These are phyloP conservation scores for Coemansia sp. DNA, from an alignment of 192 early-diverging fungal genomes.

Conservation along the genomic window DNA sequence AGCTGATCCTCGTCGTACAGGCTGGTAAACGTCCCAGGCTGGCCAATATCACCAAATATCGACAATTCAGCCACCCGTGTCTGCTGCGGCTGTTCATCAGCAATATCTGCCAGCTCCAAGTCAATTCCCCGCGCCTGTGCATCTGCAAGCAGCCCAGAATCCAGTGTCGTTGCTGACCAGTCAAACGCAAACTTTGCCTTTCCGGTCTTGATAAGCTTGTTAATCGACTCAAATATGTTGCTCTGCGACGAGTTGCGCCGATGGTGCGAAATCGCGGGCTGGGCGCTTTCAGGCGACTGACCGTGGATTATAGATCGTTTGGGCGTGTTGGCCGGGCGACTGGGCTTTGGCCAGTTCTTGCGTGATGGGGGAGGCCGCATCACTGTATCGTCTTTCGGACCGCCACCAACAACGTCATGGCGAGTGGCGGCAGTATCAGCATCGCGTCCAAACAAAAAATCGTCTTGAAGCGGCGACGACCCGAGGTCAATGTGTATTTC, in stretches of 20 bases:
- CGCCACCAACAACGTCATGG: neutral
- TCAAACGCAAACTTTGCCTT: constrained; percentile 40
- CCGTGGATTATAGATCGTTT: constrained; percentile 1
- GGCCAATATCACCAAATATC: constrained; percentile 44
- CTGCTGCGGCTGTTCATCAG: neutral
- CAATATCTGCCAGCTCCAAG: constrained; percentile 14
- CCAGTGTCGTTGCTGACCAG: constrained; percentile 24
- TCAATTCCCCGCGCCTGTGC: constrained; percentile 29
- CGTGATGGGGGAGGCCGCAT: neutral
- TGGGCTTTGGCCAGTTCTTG: neutral
- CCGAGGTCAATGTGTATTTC: constrained; percentile 6
- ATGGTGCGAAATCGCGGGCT: constrained; percentile 1
- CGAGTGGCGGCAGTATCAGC: too few relatives aligned
- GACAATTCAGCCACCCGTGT: neutral
- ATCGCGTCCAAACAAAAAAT: constrained; percentile 7
- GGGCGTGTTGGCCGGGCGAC: neutral
- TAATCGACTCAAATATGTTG: constrained; percentile 36
- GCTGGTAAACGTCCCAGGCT: constrained; percentile 38
- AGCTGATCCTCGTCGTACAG: constrained; percentile 33
- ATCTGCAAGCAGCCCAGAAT: constrained; percentile 18
- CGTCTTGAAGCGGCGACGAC: constrained; percentile 23
- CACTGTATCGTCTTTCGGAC: neutral
- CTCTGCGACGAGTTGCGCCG: constrained; percentile 22
- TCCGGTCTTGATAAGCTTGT: constrained; percentile 37
- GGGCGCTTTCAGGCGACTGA: neutral